These are phyloP conservation scores for Exserohilum rostratum DNA, from an alignment of 2,329 filamentous ascomycete species.

Conservation along the genomic window DNA sequence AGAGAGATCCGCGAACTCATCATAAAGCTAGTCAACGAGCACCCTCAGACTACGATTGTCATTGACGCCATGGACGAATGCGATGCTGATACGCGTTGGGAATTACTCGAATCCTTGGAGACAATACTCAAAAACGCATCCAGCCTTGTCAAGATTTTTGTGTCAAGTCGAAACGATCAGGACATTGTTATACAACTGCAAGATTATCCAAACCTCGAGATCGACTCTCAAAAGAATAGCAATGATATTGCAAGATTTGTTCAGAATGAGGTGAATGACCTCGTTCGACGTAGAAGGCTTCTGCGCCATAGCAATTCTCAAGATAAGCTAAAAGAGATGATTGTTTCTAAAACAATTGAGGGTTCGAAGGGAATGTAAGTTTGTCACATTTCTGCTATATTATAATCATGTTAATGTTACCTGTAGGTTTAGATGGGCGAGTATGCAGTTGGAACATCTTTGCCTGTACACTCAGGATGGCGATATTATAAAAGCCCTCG, in stretches of 20 bases:
- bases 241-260: background rate
- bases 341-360: background rate
- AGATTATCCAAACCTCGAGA: conserved; percentile 29
- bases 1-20: background rate
- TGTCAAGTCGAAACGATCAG: conserved; percentile 44
- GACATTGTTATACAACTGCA: conserved; percentile 23
- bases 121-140: conserved; percentile 30
- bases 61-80: conserved; percentile 48
- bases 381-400: background rate
- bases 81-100: conserved; percentile 23
- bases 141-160: conserved; percentile 43
- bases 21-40: conserved; percentile 20
- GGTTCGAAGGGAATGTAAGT: background rate
- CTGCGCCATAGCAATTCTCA: background rate
- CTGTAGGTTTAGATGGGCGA: conserved; percentile 43
- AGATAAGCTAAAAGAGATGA: background rate
- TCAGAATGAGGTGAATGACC: background rate
- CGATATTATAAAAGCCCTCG: conserved; percentile 20
- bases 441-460: conserved; percentile 37
- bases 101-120: conserved; percentile 33
- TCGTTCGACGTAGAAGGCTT: background rate
- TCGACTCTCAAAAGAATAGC: background rate
- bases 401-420: background rate
- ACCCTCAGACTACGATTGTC: conserved; percentile 35
- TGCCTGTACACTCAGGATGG: conserved; percentile 22